Conservation (phyloP, 108 stramenopile species). For the Conticribra guillardii region DNA sequence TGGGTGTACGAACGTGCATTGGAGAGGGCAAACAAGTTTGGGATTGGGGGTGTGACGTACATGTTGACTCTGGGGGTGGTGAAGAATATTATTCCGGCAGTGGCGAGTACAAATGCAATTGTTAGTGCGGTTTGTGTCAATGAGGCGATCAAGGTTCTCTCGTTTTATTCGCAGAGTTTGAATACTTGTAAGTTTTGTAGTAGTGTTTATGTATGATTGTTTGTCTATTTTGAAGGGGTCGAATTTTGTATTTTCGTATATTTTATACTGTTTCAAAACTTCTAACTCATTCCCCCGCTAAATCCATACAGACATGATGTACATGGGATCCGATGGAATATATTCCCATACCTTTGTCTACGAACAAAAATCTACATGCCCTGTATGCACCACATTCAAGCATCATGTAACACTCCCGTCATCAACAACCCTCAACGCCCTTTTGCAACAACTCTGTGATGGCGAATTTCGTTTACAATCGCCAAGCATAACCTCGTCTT, state of each 20-base stretch:
- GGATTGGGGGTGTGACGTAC: constrained; percentile 88
- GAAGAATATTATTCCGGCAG: constrained; percentile 99
- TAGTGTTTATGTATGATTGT: no score
- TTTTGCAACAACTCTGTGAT: constrained; percentile 79
- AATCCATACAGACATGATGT: no score
- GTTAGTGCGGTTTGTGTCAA: constrained; percentile 94
- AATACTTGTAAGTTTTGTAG: no score
- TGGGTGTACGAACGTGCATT: constrained; percentile 94
- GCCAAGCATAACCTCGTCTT: constrained; percentile 80
- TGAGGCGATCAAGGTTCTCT: constrained; percentile 95
- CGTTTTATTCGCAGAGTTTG: constrained; percentile 90
- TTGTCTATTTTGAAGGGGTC: no score
- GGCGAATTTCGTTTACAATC: constrained; percentile 83
- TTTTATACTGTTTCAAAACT: no score
- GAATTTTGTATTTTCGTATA: no score
- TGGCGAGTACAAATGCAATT: constrained; percentile 99
- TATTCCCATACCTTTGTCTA: constrained; percentile 93
- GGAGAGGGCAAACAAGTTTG: constrained; percentile 86
- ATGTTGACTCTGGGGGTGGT: constrained; percentile 98
- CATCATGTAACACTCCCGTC: constrained; percentile 59
- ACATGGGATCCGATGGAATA: constrained; percentile 86
- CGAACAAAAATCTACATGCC: constrained; percentile 87
- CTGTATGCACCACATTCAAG: constrained; percentile 78
- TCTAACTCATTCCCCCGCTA: no score
- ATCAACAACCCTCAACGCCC: constrained; percentile 65